Conservation (phyloP, 208 protist species). For the Trichomonas vaginalis region DNA sequence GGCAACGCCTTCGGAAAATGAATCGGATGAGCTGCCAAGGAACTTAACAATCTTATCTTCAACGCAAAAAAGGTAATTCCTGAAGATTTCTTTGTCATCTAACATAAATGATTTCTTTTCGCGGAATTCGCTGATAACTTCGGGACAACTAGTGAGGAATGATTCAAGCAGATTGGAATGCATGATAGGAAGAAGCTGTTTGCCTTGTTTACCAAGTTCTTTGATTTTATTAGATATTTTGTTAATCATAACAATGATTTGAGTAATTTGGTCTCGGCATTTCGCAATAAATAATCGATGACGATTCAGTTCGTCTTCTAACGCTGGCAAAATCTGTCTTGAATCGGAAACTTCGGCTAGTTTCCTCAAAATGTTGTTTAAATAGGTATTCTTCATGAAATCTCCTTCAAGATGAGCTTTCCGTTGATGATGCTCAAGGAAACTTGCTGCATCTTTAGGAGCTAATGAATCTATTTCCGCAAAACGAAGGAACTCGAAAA, state of each 20-base stretch:
- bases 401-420: background rate
- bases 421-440: background rate
- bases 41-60: background rate
- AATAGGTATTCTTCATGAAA: background rate
- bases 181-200: background rate
- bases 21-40: background rate
- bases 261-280: background rate
- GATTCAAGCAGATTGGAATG: background rate
- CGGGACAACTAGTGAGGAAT: background rate
- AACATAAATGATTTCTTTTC: background rate
- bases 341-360: background rate
- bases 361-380: background rate
- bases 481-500: background rate
- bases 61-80: background rate
- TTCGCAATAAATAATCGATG: background rate
- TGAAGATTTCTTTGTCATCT: background rate
- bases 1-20: background rate
- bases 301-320: background rate
- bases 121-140: background rate
- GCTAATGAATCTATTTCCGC: background rate
- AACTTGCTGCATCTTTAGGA: background rate
- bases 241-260: background rate
- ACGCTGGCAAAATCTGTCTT: background rate
- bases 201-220: background rate
- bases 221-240: background rate